Base-by-base conservation (phyloP, 1,284 basidiomycete species). In the Irpex sp. region DNA sequence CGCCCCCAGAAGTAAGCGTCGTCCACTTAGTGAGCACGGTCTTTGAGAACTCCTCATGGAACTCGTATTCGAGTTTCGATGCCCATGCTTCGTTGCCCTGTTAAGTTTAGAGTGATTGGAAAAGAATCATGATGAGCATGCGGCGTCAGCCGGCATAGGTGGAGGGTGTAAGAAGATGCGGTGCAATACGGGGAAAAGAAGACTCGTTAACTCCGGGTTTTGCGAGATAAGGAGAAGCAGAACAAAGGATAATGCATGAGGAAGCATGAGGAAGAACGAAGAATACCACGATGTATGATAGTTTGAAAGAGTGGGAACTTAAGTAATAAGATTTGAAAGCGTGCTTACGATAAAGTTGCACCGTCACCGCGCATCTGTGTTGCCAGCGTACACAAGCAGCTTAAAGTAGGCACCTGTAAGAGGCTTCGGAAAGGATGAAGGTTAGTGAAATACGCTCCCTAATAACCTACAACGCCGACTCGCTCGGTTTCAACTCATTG, bases 371-470 rank as follows among this genome's bases (percentile, higher is more conserved):
- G 15, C 21, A 71, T 72, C 86, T 39, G 90, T 87, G 69, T 92
- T 89, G 26, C 92, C 93, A 61, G 92, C 91, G 70, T 95, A 95
- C 43, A 94, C 87, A 49, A 95, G 77, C 39, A 95, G 77, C 61
- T 92, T 79, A 57, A 95, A 80, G 50, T 91, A 96, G 79, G 5
- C 5, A 33, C 31, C 31, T 6, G 5, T 33, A 6, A 33, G 31
- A 33, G 31, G 31, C 31, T 33, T 31, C 31, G 31, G 31, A 33
- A 33, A 33, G 31, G 4, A 33, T 33, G 31, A 33, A 33, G 5
- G 5, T 33, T 33, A 33, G 31, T 33, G 31, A 33, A 33, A 33
- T 33, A 33, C 31, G 31, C 31, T 33, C 5, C 31, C 31, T 33
- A 33, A 33, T 33, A 33, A 33, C 31, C 31, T 33, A 33, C 31